Evolutionary conservation across 2,329 filamentous ascomycete genomes (phyloP).

Genomic region (Xylariaceae sp.): DNA sequence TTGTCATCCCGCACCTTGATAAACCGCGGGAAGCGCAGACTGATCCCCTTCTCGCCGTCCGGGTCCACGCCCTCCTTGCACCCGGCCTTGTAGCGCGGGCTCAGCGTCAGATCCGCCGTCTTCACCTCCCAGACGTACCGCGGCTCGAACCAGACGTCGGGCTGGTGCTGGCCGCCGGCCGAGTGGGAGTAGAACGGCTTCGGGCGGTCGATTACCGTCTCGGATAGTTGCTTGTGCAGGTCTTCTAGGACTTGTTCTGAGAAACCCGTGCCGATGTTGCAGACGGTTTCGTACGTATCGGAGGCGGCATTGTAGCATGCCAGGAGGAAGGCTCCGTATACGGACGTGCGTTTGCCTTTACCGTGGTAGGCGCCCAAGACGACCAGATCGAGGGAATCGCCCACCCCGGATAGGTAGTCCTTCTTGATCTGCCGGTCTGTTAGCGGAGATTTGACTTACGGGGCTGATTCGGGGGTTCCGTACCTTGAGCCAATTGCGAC

Average conservation of each 20-base stretch:
- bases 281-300: conserved; percentile 89
- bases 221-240: conserved; percentile 69
- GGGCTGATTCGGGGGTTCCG: conserved; percentile 8
- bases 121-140: conserved; percentile 96
- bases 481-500: conserved; percentile 97
- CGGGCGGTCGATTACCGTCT: conserved; percentile 77
- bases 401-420: conserved; percentile 89
- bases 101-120: conserved; percentile 90
- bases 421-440: conserved; percentile 72
- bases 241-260: conserved; percentile 91
- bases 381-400: conserved; percentile 93
- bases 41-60: conserved; percentile 72
- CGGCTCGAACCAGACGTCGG: conserved; percentile 98
- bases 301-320: conserved; percentile 82
- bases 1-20: conserved; percentile 92
- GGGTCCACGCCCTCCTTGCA: conserved; percentile 73
- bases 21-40: conserved; percentile 85
- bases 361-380: conserved; percentile 93
- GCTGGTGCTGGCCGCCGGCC: conserved; percentile 80
- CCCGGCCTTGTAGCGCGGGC: conserved; percentile 89
- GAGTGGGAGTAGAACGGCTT: conserved; percentile 96
- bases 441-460: conserved; percentile 19
- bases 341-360: conserved; percentile 89
- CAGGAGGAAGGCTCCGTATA: conserved; percentile 92
- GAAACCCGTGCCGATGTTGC: conserved; percentile 98